These are phyloP conservation scores for Leishmania turanica DNA, from an alignment of 208 protist species.

Conservation along the genomic window DNA sequence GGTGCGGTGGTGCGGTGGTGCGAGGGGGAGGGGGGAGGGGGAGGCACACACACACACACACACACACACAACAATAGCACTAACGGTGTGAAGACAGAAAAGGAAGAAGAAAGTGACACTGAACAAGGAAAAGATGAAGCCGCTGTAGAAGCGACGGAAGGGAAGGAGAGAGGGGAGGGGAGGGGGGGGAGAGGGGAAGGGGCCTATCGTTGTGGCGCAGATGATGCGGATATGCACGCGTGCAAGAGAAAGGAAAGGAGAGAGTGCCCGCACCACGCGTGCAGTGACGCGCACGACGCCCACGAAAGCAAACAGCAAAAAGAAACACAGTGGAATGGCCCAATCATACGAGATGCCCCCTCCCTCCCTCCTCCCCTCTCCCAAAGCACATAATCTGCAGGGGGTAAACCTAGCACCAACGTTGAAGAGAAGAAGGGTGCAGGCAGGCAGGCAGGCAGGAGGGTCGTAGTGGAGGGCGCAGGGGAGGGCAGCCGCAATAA, in stretches of 20 bases:
- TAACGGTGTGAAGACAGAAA: neutral
- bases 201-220: neutral
- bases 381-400: too few species aligned
- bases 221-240: neutral
- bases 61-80: neutral
- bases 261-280: neutral
- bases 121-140: neutral
- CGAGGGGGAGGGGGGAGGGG: neutral
- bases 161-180: neutral
- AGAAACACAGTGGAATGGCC: neutral
- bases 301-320: neutral
- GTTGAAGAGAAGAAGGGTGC: neutral
- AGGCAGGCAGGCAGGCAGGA: neutral
- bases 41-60: neutral
- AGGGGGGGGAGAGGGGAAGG: too few species aligned
- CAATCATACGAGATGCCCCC: too few species aligned
- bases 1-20: too few species aligned
- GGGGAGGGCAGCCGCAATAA: neutral
- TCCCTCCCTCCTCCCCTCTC: too few species aligned
- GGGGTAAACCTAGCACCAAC: too few species aligned
- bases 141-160: neutral
- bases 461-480: neutral
- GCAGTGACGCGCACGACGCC: too few species aligned
- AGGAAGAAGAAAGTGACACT: neutral
- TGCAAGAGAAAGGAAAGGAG: neutral